Conservation (phyloP, 163 green algal genomes). For the Scenedesmus sp. region DNA sequence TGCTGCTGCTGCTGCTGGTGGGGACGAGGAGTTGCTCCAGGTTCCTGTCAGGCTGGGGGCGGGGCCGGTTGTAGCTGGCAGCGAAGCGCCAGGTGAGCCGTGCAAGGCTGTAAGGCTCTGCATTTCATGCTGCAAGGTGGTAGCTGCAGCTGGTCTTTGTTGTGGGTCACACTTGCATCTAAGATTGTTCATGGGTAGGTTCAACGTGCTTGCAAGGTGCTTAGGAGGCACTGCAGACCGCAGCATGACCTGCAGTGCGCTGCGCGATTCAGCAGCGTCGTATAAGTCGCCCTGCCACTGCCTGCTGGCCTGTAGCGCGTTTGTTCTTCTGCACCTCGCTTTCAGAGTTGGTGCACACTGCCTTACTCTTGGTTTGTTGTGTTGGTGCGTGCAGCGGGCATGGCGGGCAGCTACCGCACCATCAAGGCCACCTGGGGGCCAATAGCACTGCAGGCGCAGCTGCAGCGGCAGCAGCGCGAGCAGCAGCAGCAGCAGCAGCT, state of each 20-base stretch:
- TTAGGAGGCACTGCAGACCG: neutral
- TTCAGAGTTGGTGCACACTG: neutral
- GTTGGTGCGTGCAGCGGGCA: neutral
- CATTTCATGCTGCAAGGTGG: neutral
- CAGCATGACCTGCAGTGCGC: neutral
- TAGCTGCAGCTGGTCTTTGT: too few relatives aligned
- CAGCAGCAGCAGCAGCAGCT: constrained; percentile 26
- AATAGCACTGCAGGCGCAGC: constrained; percentile 5
- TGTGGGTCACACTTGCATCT: too few relatives aligned
- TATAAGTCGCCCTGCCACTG: too few relatives aligned
- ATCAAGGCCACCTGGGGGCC: constrained; percentile 39
- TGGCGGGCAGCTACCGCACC: constrained; percentile 13
- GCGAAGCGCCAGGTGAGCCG: constrained; percentile 25
- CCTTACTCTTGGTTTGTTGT: neutral
- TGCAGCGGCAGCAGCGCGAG: constrained; percentile 4
- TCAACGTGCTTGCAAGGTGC: too few relatives aligned
- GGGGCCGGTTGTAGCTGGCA: constrained; percentile 13
- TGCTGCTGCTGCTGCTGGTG: constrained; percentile 9
- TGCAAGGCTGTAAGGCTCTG: neutral
- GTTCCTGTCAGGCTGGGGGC: neutral
- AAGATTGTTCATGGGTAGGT: too few relatives aligned
- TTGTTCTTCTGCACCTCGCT: too few relatives aligned
- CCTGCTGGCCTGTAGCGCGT: too few relatives aligned
- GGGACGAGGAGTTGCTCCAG: constrained; percentile 36
- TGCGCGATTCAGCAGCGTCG: neutral